Evolutionary conservation across 352 stramenopile genomes (phyloP).

Genomic region (Phytophthora nicotianae): DNA sequence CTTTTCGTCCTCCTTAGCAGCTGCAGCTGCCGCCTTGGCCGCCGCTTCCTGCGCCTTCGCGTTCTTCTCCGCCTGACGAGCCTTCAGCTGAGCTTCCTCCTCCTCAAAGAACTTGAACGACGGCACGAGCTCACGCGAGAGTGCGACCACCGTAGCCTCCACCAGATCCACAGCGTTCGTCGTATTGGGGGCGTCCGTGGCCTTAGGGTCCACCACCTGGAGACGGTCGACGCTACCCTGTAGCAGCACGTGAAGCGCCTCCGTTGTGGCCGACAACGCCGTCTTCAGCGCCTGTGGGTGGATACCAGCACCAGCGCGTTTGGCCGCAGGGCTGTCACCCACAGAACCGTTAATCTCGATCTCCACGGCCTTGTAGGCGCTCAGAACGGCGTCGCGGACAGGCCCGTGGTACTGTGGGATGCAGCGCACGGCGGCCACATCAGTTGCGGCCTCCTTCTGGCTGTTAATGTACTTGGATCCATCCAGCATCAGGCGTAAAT

Average conservation of each 20-base stretch:
- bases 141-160: slow-evolving; percentile 38
- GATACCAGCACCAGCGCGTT: slow-evolving; percentile 39
- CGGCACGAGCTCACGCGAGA: slow-evolving; percentile 55
- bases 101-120: slow-evolving; percentile 64
- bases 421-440: slow-evolving; percentile 54
- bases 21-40: slow-evolving; percentile 70
- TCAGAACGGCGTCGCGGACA: slow-evolving; percentile 66
- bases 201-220: slow-evolving; percentile 26
- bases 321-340: slow-evolving; percentile 29
- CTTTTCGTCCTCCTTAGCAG: slow-evolving; percentile 86
- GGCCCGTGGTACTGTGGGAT: slow-evolving; percentile 88
- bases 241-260: slow-evolving; percentile 63
- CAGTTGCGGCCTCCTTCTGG: slow-evolving; percentile 39
- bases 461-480: slow-evolving; percentile 86
- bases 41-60: slow-evolving; percentile 69
- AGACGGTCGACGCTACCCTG: slow-evolving; percentile 65
- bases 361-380: slow-evolving; percentile 75
- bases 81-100: slow-evolving; percentile 66
- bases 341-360: slow-evolving; percentile 68
- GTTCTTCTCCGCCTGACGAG: slow-evolving; percentile 56
- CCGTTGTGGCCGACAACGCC: slow-evolving; percentile 53
- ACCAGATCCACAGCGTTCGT: slow-evolving; percentile 58
- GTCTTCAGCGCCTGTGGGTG: slow-evolving; percentile 76
- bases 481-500: slow-evolving; percentile 89
- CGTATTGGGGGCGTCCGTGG: slow-evolving; percentile 20